A percentile compares a stretch with the other conserved stretches of the same genome.
Evolutionary conservation across 208 protist species (phyloP).

Genomic region (Leishmania tropica): DNA sequence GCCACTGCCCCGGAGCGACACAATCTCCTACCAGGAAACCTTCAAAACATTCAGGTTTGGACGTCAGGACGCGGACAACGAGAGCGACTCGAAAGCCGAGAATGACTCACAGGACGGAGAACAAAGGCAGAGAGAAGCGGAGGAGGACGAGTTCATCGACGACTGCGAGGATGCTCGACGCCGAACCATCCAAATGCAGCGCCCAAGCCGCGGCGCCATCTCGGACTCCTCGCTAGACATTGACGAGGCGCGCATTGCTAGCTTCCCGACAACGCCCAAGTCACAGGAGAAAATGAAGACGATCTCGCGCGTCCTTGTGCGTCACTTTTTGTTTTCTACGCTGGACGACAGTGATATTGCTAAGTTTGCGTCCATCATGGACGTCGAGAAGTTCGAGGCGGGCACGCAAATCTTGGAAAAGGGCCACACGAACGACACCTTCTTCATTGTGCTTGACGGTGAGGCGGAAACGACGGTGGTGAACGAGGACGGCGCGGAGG

Average conservation of each 20-base stretch:
- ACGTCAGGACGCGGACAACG: slow-evolving; percentile 7
- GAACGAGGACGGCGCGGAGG: slow-evolving; percentile 24
- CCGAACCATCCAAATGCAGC: slow-evolving; percentile 50
- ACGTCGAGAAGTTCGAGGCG: slow-evolving; percentile 37
- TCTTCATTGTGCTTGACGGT: slow-evolving; percentile 74
- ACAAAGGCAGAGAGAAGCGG: neutral
- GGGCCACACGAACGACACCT: slow-evolving; percentile 46
- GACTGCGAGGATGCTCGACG: slow-evolving; percentile 51
- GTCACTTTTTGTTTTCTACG: slow-evolving; percentile 76
- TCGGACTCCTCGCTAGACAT: slow-evolving; percentile 47
- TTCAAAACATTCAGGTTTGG: slow-evolving; percentile 47
- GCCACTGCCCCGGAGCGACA: no score
- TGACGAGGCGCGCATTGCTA: slow-evolving; percentile 47
- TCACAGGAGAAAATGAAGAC: slow-evolving; percentile 55
- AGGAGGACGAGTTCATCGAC: slow-evolving; percentile 39
- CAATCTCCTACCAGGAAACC: slow-evolving; percentile 16
- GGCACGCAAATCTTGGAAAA: slow-evolving; percentile 35
- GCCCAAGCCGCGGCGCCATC: slow-evolving; percentile 49
- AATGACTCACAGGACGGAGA: slow-evolving; percentile 12
- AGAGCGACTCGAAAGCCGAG: slow-evolving; percentile 1
- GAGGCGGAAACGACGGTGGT: slow-evolving; percentile 38
- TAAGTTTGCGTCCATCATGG: slow-evolving; percentile 69
- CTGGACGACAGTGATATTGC: slow-evolving; percentile 66
- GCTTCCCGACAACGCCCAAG: slow-evolving; percentile 59
- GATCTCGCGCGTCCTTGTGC: slow-evolving; percentile 59